These are phyloP conservation scores for Talaromyces nanjingensis DNA, from an alignment of 495 filamentous ascomycete species.

Conservation along the genomic window DNA sequence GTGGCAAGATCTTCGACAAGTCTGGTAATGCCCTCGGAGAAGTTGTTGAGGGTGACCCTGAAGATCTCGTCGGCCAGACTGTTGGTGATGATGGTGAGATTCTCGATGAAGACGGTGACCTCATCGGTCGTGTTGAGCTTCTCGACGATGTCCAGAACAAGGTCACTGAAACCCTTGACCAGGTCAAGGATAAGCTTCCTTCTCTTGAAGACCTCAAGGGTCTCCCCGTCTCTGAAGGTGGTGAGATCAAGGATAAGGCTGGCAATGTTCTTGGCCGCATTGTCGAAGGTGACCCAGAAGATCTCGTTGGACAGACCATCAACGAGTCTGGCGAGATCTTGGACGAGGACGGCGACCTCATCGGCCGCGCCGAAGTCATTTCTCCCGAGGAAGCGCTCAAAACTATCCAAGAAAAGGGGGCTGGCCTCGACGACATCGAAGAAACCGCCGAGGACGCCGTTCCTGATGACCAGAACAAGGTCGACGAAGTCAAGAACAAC, in stretches of 20 bases:
- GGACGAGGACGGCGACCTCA: constrained; percentile 57
- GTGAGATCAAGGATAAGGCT: constrained; percentile 45
- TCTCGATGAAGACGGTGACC: constrained; percentile 41
- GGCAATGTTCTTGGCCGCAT: constrained; percentile 51
- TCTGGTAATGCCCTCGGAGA: constrained; percentile 32
- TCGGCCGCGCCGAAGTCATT: constrained; percentile 49
- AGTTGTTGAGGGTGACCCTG: constrained; percentile 34
- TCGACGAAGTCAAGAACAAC: constrained; percentile 21
- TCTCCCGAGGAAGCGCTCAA: constrained; percentile 33
- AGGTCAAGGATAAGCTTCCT: constrained; percentile 26
- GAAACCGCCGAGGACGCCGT: constrained; percentile 20
- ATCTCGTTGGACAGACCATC: constrained; percentile 51
- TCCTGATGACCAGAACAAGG: constrained; percentile 11
- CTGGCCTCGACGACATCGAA: constrained; percentile 6
- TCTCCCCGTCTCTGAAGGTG: constrained; percentile 49
- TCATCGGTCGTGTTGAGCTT: constrained; percentile 39
- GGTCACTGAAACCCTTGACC: constrained; percentile 16
- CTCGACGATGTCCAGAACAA: constrained; percentile 26
- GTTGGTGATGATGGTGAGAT: constrained; percentile 51
- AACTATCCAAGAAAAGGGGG: constrained; percentile 11
- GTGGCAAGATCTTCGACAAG: constrained; percentile 31
- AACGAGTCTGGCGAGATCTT: constrained; percentile 58
- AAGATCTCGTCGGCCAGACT: constrained; percentile 38
- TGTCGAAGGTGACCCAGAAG: constrained; percentile 53
- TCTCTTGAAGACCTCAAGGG: constrained; percentile 49